Percentiles rank a stretch among this genome's conserved stretches.
phyloP scores from a whole-genome alignment of 2,329 filamentous ascomycete species.

The Magnaporthales sp. region DNA sequence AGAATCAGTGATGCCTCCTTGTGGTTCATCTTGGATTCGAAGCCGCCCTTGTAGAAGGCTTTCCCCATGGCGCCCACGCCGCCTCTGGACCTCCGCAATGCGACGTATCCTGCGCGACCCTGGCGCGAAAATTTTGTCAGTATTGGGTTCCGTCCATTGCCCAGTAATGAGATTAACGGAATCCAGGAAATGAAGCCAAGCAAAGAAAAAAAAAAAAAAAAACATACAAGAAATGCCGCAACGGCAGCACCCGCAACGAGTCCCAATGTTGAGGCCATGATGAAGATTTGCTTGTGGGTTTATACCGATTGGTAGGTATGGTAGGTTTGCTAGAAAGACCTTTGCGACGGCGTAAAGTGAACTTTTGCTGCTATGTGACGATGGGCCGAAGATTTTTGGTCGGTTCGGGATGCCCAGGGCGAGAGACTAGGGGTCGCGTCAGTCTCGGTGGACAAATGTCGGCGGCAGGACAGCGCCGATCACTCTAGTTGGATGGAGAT shows the following conservation, averaged over 20 bases:
- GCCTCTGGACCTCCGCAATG: conserved; percentile 73
- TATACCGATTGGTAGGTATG: neutral
- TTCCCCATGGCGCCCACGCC: conserved; percentile 75
- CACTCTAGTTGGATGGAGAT: neutral
- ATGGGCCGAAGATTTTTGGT: neutral
- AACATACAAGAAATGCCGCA: conserved; percentile 52
- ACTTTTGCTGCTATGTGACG: neutral
- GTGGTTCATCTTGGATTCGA: conserved; percentile 89
- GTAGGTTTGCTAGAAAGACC: neutral
- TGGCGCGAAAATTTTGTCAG: conserved; percentile 27
- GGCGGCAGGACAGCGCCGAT: neutral
- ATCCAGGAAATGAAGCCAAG: conserved; percentile 2
- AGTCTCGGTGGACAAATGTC: neutral
- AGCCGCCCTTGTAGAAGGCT: conserved; percentile 97
- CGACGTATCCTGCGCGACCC: conserved; percentile 89
- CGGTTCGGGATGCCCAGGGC: neutral
- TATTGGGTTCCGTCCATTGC: conserved; percentile 3
- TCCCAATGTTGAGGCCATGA: conserved; percentile 50
- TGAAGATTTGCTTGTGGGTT: neutral
- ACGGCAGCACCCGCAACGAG: conserved; percentile 54
- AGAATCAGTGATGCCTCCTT: conserved; percentile 87
- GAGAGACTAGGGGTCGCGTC: neutral
- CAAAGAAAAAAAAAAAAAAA: too few species aligned
- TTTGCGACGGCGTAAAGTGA: neutral
- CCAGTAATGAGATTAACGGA: neutral